Evolutionary conservation across 202 grass and related monocot genomes (phyloP), one percentile per base, ranked within the genome.

Genomic region (Sporobolus alterniflorus): DNA sequence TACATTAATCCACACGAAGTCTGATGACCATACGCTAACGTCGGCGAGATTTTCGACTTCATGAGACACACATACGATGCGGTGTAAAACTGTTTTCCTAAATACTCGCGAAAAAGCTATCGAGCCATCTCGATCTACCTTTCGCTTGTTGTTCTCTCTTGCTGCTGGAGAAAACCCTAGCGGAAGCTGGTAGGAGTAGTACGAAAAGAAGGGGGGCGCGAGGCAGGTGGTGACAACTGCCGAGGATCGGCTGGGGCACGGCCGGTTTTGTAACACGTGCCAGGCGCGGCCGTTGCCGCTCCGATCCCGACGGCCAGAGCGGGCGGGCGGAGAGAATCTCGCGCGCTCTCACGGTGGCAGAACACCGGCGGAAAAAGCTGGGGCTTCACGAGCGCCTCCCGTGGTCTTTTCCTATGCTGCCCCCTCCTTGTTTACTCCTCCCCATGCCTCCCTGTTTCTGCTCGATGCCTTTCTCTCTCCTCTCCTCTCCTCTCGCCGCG

Each of bases 321-420:
- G 64, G 50, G 24, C 12, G 2, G 34, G 16, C 41, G 71, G 16
- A 29, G 65, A 56, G 77, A 77, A 81, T 85, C 76, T 76, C 77
- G 54, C 16, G 63, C 26, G 68, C 76, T 69, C 71, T 47, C 16
- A 52, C 26, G 60, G 36, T 13, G 48, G 69, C 42, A 76, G 11
- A 41, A 15, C 36, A 39, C 36, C 36, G 36, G 4, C 6, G 36
- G 8, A 6, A 6, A 20, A 31, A 34, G 78, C 43, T 21, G 50
- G 51, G 40, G 24, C 63, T n/a, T 55, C 36, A 84, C 62, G 73
- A 69, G 36, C 20, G 24, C n/a, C 11, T 51, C 13, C 18, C 42
- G 67, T 71, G 75, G 88, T 89, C 82, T 89, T 89, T 85, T 85
- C 77, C 88, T 89, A 89, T 82, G 82, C 49, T 85, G 87, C 64